Conservation (phyloP, 2,329 filamentous ascomycete species). For the Dactylellina haptotyla region DNA sequence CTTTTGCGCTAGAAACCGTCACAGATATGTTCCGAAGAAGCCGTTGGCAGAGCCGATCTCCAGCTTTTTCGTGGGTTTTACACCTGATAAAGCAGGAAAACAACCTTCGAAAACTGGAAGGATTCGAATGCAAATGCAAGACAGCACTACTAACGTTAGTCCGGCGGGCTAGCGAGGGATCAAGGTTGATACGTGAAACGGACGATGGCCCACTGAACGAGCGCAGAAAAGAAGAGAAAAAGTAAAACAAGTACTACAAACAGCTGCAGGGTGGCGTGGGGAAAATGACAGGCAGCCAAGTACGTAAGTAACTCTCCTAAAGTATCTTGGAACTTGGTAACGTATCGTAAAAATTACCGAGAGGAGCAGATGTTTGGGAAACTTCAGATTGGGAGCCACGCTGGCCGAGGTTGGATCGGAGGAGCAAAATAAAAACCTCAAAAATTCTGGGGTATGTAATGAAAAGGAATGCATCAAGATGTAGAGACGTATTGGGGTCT, state of each 20-base stretch:
- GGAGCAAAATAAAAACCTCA: no score
- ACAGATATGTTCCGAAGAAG: slow-evolving; percentile 19
- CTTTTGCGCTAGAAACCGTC: slow-evolving; percentile 6
- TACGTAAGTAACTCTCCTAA: slow-evolving; percentile 27
- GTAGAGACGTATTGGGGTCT: not conserved
- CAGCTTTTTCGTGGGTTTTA: not conserved
- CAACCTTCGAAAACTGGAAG: slow-evolving; percentile 4
- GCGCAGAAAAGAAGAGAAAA: no score
- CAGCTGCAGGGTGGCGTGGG: slow-evolving; percentile 27
- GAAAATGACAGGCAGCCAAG: slow-evolving; percentile 37
- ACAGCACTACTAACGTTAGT: slow-evolving; percentile 36
- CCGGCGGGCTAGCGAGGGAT: slow-evolving; percentile 40
- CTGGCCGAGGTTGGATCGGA: slow-evolving; percentile 17
- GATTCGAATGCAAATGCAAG: slow-evolving; percentile 39
- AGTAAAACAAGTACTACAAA: slow-evolving; percentile 22
- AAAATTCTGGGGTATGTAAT: not conserved
- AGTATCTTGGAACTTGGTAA: slow-evolving; percentile 3
- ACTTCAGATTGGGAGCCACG: not conserved
- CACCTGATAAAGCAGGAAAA: slow-evolving; percentile 14
- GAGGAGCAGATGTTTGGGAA: not conserved
- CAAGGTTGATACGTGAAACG: slow-evolving; percentile 52
- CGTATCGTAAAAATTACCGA: slow-evolving; percentile 15
- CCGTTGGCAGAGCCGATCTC: slow-evolving; percentile 8
- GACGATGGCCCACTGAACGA: slow-evolving; percentile 34
- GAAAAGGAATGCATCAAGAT: slow-evolving; percentile 20